These are phyloP conservation scores for Tritrichomonas musculus DNA, from an alignment of 208 protist species.

Conservation along the genomic window DNA sequence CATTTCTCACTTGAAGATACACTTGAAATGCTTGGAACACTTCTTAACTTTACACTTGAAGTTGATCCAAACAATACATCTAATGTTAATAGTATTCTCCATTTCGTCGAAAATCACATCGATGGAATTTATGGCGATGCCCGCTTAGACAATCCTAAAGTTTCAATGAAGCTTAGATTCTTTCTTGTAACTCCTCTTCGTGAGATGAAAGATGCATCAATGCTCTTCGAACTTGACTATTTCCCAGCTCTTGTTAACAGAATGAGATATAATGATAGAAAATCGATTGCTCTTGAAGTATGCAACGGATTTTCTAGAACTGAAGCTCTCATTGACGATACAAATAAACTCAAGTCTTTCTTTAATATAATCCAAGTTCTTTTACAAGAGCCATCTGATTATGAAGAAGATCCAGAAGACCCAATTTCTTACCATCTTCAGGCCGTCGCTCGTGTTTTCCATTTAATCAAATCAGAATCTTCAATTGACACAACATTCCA, in stretches of 20 bases:
- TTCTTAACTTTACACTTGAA: constrained; percentile 30
- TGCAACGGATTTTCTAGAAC: not conserved
- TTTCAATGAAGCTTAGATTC: not conserved
- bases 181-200: not conserved
- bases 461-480: not conserved
- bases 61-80: not conserved
- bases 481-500: not conserved
- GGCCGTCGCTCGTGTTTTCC: not conserved
- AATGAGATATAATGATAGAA: not conserved
- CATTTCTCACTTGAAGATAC: not conserved
- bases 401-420: constrained; percentile 20
- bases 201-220: constrained; percentile 27
- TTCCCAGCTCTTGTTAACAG: constrained; percentile 25
- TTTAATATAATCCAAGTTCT: not conserved
- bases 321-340: not conserved
- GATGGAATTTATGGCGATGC: not conserved
- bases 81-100: not conserved
- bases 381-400: not conserved
- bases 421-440: not conserved
- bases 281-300: not conserved
- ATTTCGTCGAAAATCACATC: constrained; percentile 22
- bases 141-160: not conserved
- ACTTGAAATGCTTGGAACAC: constrained; percentile 15
- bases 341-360: not conserved
- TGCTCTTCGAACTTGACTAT: not conserved